Evolutionary conservation across 768 basidiomycete genomes (phyloP), one percentile per base, ranked within the genome.

Genomic region (Panellus pusillus): DNA sequence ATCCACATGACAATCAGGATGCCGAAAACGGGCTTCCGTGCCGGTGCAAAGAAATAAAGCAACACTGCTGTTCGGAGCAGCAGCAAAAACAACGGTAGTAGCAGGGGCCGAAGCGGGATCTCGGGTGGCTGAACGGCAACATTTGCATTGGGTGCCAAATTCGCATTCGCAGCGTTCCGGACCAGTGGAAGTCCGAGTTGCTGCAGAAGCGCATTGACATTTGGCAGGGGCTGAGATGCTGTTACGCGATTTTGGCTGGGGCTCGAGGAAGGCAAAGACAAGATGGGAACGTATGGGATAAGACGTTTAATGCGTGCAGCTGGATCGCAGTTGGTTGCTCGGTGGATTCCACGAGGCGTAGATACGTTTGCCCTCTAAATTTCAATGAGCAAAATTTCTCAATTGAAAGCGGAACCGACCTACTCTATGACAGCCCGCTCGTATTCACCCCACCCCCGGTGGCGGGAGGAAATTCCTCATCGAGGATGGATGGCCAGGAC

Each of bases 21-120:
- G 32, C 82, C 86, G 54, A 90, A 79, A 17, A 90, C 65, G 6
- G 89, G 89, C 50, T 87, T 87, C 59, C 85, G 77, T 7, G 85
- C 78, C 0, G 89, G 89, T 4, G 85, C 84, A 62, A 91, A 84
- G 67, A 91, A 89, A 68, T 90, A 91, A 3, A 91, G 74, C 27
- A 91, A 72, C 12, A 91, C 74, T 12, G 80, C 61, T 4, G 84
- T 87, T 48, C 89, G 84, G 62, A 90, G 74, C 7, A 80, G 51
- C n/a, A 90, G 76, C 77, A 90, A 79, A 49, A 84, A 61, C 13
- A 89, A 65, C 0, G 89, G 86, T n/a, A 81, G 75, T 38, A 90
- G 62, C 6, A 90, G 74, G 5, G 86, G 86, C 28, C 88, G 83
- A 19, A 89, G 50, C 5, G 84, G 84, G 36, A 88, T 72, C 44